Evolutionary conservation across 164 flowering plant species (phyloP).

Genomic region (Amborella trichopoda): DNA sequence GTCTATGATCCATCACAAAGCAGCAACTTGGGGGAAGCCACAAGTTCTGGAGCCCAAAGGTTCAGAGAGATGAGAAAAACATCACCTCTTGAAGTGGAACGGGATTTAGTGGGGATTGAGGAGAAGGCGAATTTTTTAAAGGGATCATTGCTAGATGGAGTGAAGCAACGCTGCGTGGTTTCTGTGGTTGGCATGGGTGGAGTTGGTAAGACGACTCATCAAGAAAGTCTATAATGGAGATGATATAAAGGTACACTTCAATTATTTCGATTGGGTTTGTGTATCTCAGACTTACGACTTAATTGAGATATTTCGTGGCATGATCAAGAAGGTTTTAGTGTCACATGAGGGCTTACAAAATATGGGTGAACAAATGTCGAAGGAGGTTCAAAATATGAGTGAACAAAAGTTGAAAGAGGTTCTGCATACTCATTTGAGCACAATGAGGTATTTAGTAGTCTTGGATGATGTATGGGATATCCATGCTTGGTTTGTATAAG

Average conservation of each 20-base stretch:
- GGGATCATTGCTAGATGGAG: background rate
- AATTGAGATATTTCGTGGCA: slow-evolving; percentile 1
- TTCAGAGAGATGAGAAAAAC: background rate
- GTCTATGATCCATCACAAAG: background rate
- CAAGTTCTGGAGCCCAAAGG: too few species aligned
- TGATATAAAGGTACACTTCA: slow-evolving; percentile 1
- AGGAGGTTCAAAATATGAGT: too few species aligned
- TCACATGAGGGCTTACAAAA: background rate
- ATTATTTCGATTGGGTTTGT: slow-evolving; percentile 3
- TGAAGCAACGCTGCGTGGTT: too few species aligned
- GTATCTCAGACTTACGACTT: slow-evolving; percentile 7
- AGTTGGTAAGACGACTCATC: slow-evolving; percentile 7
- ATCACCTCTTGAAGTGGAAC: background rate
- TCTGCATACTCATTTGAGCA: too few species aligned
- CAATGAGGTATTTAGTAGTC: too few species aligned
- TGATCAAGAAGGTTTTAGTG: background rate
- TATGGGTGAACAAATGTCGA: background rate
- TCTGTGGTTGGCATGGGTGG: slow-evolving; percentile 9
- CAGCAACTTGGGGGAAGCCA: background rate
- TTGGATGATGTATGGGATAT: slow-evolving; percentile 6
- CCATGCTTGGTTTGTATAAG: background rate
- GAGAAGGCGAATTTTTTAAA: background rate
- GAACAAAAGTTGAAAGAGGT: too few species aligned
- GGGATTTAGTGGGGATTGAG: slow-evolving; percentile 1
- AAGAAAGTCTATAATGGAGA: background rate